Percentiles rank a stretch among this genome's conserved stretches.
Conservation (phyloP, 73 alveolate species). For the Paramecium caudatum region DNA sequence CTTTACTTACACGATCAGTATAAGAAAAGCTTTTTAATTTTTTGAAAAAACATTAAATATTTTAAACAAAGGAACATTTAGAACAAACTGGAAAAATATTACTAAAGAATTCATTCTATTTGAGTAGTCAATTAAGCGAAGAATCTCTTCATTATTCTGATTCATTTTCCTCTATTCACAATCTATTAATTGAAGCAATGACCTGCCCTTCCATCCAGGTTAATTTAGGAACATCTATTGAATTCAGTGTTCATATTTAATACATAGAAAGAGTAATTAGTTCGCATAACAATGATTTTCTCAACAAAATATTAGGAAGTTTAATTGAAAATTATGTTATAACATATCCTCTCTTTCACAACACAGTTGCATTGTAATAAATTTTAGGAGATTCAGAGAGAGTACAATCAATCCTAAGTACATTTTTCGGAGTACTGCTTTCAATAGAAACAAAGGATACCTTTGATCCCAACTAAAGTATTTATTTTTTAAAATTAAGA, state of each 20-base stretch:
- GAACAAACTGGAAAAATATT: conserved; percentile 22
- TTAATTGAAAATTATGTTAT: background rate
- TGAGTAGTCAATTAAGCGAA: background rate
- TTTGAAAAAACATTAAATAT: background rate
- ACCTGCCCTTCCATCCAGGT: background rate
- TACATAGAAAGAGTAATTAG: conserved; percentile 49
- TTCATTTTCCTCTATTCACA: background rate
- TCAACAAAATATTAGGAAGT: background rate
- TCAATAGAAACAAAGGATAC: conserved; percentile 44
- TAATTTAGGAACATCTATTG: background rate
- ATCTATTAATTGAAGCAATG: background rate
- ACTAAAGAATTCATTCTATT: conserved; percentile 37
- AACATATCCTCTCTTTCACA: background rate
- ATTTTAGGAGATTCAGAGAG: background rate
- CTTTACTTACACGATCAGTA: background rate
- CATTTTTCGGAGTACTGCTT: conserved; percentile 43
- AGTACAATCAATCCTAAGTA: background rate
- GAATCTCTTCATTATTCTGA: background rate
- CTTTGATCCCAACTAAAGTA: background rate
- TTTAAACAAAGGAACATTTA: conserved; percentile 51
- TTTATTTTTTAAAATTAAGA: background rate
- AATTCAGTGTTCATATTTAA: background rate
- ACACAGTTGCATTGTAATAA: background rate
- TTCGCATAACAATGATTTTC: background rate
- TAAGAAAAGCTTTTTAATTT: background rate